phyloP scores from a whole-genome alignment of 805 yeast species.

The Candida wancherniae region DNA sequence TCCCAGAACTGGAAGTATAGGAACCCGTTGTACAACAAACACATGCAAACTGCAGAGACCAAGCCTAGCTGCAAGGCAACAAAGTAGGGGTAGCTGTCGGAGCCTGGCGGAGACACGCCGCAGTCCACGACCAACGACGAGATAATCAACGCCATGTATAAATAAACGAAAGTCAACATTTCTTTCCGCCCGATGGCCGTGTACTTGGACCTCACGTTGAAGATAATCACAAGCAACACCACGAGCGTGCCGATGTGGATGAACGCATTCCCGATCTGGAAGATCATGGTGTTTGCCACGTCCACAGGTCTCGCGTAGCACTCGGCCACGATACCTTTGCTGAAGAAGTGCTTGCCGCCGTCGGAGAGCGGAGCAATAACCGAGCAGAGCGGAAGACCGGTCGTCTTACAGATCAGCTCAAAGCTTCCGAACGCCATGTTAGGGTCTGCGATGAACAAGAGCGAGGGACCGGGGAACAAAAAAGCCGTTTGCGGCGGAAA shows the following conservation, averaged over 20 bases:
- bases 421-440: constrained; percentile 67
- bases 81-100: constrained; percentile 69
- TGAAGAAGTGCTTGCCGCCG: constrained; percentile 22
- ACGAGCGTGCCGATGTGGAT: constrained; percentile 72
- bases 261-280: constrained; percentile 83
- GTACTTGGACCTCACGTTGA: constrained; percentile 75
- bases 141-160: constrained; percentile 52
- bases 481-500: no score
- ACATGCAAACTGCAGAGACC: constrained; percentile 65
- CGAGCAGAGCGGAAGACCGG: constrained; percentile 78
- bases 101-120: constrained; percentile 88
- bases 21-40: constrained; percentile 68
- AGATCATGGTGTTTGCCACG: constrained; percentile 85
- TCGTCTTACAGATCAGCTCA: constrained; percentile 53
- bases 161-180: constrained; percentile 67
- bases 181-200: constrained; percentile 94
- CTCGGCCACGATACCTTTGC: constrained; percentile 62
- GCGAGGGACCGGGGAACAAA: no score
- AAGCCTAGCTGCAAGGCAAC: constrained; percentile 78
- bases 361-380: constrained; percentile 53
- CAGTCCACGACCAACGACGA: constrained; percentile 78
- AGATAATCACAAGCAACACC: constrained; percentile 63
- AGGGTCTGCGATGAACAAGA: not conserved
- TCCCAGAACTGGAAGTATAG: constrained; percentile 91
- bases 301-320: constrained; percentile 87